Conservation (phyloP, 495 filamentous ascomycete genomes). For the Podospora fimiseda region DNA sequence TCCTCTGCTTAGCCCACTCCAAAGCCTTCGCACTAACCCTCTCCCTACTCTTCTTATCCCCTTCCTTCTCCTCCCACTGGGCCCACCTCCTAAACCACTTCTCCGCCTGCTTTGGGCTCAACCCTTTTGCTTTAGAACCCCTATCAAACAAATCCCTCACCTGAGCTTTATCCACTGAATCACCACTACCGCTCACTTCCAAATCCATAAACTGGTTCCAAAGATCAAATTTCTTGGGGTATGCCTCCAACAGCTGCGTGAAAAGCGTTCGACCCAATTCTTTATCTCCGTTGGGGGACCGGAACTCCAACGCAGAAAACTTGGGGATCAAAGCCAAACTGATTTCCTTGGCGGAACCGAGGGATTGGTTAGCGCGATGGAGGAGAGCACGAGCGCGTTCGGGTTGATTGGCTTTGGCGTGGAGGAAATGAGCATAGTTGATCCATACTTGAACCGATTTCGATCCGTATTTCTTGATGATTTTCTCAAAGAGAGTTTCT, state of each 20-base stretch:
- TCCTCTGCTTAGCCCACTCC: conserved; percentile 48
- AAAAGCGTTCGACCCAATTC: conserved; percentile 94
- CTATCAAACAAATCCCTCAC: conserved; percentile 75
- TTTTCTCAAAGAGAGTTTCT: conserved; percentile 75
- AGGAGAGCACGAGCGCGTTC: conserved; percentile 73
- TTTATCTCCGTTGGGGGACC: conserved; percentile 70
- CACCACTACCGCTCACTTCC: conserved; percentile 48
- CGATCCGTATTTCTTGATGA: conserved; percentile 82
- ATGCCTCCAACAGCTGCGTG: conserved; percentile 75
- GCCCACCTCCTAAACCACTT: conserved; percentile 82
- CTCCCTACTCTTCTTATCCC: conserved; percentile 63
- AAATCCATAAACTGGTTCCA: conserved; percentile 90
- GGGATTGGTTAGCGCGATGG: conserved; percentile 78
- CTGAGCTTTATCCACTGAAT: conserved; percentile 49
- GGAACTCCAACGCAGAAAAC: conserved; percentile 89
- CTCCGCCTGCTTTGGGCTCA: conserved; percentile 68
- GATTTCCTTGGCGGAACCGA: conserved; percentile 51
- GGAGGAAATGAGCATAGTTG: conserved; percentile 92
- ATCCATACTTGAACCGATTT: conserved; percentile 72
- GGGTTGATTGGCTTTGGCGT: conserved; percentile 59
- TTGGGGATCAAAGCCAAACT: conserved; percentile 75
- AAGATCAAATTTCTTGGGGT: conserved; percentile 80
- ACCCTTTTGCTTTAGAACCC: conserved; percentile 59
- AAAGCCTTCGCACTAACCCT: conserved; percentile 67
- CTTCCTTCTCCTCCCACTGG: conserved; percentile 68